Percentiles rank a stretch among this genome's conserved stretches.
Conservation (phyloP, 208 protist species). For the Acanthamoeba castellanii region DNA sequence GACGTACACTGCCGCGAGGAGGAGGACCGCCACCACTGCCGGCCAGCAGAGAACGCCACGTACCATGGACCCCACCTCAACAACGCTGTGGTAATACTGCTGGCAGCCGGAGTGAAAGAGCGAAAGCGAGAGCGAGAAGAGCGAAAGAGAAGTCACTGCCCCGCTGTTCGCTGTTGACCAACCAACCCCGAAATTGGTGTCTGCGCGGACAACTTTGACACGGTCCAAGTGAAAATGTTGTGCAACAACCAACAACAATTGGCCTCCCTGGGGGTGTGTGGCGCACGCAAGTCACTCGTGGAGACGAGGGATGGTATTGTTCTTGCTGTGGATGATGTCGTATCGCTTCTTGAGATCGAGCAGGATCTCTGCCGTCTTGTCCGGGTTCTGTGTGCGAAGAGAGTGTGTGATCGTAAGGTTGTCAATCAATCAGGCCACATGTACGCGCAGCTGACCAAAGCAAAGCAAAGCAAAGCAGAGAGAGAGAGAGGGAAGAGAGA, state of each 20-base stretch:
- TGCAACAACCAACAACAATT: not conserved
- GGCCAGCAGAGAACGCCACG: not conserved
- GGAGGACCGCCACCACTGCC: not conserved
- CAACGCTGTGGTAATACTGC: too few species aligned
- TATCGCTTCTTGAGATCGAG: constrained; percentile 61
- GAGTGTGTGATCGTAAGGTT: not conserved
- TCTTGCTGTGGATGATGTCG: constrained; percentile 48
- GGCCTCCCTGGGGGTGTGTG: not conserved
- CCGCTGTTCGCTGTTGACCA: too few species aligned
- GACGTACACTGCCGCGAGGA: not conserved
- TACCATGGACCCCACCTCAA: not conserved
- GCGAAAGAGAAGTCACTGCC: too few species aligned
- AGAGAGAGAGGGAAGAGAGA: constrained; percentile 2
- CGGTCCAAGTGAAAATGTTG: not conserved
- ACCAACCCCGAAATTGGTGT: too few species aligned
- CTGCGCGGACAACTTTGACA: too few species aligned
- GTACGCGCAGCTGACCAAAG: too few species aligned
- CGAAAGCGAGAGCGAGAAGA: too few species aligned
- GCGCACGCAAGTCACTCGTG: not conserved
- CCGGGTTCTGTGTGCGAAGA: constrained; percentile 2
- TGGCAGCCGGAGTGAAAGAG: not conserved
- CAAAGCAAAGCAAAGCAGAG: too few species aligned
- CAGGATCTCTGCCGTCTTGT: constrained; percentile 32
- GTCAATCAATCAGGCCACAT: not conserved
- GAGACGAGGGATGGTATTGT: not conserved